phyloP scores from a whole-genome alignment of 371 early-diverging fungal species.

The Mortierella polycephala region DNA sequence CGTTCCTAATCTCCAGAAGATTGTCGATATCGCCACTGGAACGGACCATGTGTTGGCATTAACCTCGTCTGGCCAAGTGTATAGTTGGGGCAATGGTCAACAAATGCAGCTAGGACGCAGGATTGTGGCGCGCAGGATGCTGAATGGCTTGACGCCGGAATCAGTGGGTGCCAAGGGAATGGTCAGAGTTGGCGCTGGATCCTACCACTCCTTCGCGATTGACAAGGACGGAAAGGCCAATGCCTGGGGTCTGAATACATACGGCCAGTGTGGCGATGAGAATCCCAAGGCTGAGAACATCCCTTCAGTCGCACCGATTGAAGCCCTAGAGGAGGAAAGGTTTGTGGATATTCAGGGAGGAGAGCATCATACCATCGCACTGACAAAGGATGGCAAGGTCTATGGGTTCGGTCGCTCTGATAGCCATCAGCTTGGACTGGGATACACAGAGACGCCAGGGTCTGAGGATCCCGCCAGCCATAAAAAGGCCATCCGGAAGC shows the following conservation, averaged over 20 bases:
- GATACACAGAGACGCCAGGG: slow-evolving; percentile 57
- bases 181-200: slow-evolving; percentile 80
- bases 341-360: slow-evolving; percentile 79
- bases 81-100: slow-evolving; percentile 96
- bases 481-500: slow-evolving; percentile 71
- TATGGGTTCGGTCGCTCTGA: slow-evolving; percentile 91
- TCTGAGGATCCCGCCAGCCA: slow-evolving; percentile 49
- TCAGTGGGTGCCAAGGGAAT: slow-evolving; percentile 68
- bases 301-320: slow-evolving; percentile 60
- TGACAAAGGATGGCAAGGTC: slow-evolving; percentile 79
- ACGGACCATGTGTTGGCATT: slow-evolving; percentile 92
- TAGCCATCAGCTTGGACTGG: slow-evolving; percentile 94
- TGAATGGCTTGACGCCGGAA: slow-evolving; percentile 70
- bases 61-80: slow-evolving; percentile 79
- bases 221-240: slow-evolving; percentile 74
- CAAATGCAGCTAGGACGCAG: slow-evolving; percentile 93
- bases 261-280: slow-evolving; percentile 87
- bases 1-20: slow-evolving; percentile 47
- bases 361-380: slow-evolving; percentile 87
- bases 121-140: slow-evolving; percentile 73
- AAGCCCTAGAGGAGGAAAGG: slow-evolving; percentile 58
- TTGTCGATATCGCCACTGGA: slow-evolving; percentile 89
- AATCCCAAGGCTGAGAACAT: slow-evolving; percentile 58
- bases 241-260: slow-evolving; percentile 97
- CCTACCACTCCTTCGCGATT: slow-evolving; percentile 89